Percentiles rank a stretch among this genome's conserved stretches.
These are phyloP conservation scores for Thuja plicata DNA, from an alignment of 83 land plant genomes.

Conservation along the genomic window DNA sequence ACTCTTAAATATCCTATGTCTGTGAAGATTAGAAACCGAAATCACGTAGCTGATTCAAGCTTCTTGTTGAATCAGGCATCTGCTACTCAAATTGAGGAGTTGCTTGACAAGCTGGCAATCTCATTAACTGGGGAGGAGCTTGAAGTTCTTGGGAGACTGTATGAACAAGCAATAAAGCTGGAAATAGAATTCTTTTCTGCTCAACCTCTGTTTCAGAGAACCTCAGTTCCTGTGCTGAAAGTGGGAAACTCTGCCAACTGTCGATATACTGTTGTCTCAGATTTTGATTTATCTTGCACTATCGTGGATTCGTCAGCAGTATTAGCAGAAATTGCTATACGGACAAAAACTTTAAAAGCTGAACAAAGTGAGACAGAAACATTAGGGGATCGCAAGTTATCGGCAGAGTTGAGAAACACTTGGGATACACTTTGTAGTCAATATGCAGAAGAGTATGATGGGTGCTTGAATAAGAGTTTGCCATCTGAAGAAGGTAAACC, in stretches of 20 bases:
- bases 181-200: slow-evolving; percentile 78
- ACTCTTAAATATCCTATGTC: neutral
- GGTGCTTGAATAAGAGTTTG: neutral
- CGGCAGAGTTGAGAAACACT: slow-evolving; percentile 42
- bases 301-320: slow-evolving; percentile 90
- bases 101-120: slow-evolving; percentile 74
- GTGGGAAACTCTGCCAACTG: slow-evolving; percentile 30
- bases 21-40: neutral
- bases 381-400: slow-evolving; percentile 32
- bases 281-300: slow-evolving; percentile 95
- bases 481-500: slow-evolving; percentile 12
- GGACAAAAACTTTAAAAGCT: slow-evolving; percentile 41
- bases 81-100: slow-evolving; percentile 63
- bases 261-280: slow-evolving; percentile 66
- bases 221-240: slow-evolving; percentile 53
- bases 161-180: slow-evolving; percentile 76
- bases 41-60: slow-evolving; percentile 3
- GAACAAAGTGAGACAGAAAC: slow-evolving; percentile 43
- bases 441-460: slow-evolving; percentile 52
- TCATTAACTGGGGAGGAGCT: slow-evolving; percentile 65
- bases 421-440: slow-evolving; percentile 67
- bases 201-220: slow-evolving; percentile 46
- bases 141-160: slow-evolving; percentile 63
- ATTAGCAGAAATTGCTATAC: slow-evolving; percentile 78
- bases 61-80: slow-evolving; percentile 44